Evolutionary conservation across 768 basidiomycete species (phyloP).

Genomic region (Tylopilus intermedius): DNA sequence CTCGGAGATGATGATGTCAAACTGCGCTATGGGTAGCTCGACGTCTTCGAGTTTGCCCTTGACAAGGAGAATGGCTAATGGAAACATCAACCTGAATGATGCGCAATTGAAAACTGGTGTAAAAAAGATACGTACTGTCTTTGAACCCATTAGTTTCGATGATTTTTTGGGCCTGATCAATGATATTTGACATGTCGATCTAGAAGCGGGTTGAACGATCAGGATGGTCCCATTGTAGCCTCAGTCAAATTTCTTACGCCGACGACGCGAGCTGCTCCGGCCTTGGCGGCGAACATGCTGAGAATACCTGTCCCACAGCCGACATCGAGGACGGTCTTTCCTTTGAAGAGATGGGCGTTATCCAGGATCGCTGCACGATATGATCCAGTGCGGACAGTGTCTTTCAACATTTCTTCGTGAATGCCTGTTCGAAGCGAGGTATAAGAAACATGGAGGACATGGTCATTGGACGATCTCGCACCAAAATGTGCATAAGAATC

Average conservation of each 20-base stretch:
- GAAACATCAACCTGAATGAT: constrained; percentile 4
- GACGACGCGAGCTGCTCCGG: constrained; percentile 90
- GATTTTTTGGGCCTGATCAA: constrained; percentile 97
- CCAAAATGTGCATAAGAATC: constrained; percentile 96
- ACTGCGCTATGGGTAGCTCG: constrained; percentile 81
- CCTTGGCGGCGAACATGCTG: constrained; percentile 97
- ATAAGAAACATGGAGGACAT: constrained; percentile 2
- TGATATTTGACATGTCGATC: constrained; percentile 99
- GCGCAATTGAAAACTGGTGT: neutral
- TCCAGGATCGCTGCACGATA: constrained; percentile 94
- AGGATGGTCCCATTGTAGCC: constrained; percentile 4
- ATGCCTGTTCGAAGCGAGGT: constrained; percentile 54
- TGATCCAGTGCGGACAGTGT: constrained; percentile 88
- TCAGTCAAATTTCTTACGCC: constrained; percentile 52
- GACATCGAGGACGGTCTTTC: constrained; percentile 94
- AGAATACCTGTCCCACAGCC: constrained; percentile 98
- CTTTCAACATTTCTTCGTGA: constrained; percentile 99
- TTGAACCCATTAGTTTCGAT: constrained; percentile 94
- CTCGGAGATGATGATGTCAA: constrained; percentile 98
- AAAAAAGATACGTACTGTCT: constrained; percentile 64
- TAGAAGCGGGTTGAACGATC: constrained; percentile 28
- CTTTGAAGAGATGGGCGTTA: constrained; percentile 93
- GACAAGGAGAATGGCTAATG: constrained; percentile 83
- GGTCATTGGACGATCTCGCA: constrained; percentile 31
- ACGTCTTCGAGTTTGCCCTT: constrained; percentile 97